A percentile compares a stretch with the other conserved stretches of the same genome.
Conservation (phyloP, 257 asterid species). For the Linaria vulgaris region DNA sequence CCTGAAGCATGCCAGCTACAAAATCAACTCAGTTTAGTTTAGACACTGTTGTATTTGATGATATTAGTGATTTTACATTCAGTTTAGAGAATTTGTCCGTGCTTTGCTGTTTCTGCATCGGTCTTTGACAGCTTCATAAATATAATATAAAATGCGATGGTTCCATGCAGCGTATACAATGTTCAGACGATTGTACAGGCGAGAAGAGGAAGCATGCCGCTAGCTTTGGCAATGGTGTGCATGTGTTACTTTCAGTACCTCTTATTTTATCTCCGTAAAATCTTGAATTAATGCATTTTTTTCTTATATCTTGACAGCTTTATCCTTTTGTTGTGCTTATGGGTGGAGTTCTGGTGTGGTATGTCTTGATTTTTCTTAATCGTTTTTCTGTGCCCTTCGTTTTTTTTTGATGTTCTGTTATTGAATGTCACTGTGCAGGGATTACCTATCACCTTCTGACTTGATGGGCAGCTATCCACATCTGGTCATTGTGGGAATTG, state of each 20-base stretch:
- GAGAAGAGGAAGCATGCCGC: slow-evolving; percentile 79
- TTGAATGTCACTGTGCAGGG: slow-evolving; percentile 50
- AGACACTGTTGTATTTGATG: no score
- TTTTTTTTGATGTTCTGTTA: slow-evolving; percentile 17
- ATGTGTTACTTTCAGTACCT: slow-evolving; percentile 4
- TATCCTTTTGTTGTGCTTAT: slow-evolving; percentile 76
- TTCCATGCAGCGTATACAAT: slow-evolving; percentile 59
- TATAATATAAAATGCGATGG: slow-evolving; percentile 4
- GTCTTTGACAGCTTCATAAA: no score
- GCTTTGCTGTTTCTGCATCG: no score
- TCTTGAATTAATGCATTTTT: slow-evolving; percentile 21
- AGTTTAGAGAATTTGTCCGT: no score
- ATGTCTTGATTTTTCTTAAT: slow-evolving; percentile 28
- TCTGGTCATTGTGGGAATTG: slow-evolving; percentile 66
- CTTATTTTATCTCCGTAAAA: slow-evolving; percentile 3
- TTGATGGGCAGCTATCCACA: slow-evolving; percentile 68
- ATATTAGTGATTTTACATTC: no score
- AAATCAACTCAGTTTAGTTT: no score
- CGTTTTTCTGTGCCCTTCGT: neutral
- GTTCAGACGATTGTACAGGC: slow-evolving; percentile 72
- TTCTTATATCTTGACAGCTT: slow-evolving; percentile 51
- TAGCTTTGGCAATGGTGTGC: slow-evolving; percentile 86
- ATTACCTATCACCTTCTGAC: slow-evolving; percentile 78
- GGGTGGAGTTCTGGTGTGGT: slow-evolving; percentile 78
- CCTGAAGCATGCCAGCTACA: no score